A percentile compares a stretch with the other conserved stretches of the same genome.
These are phyloP conservation scores for Fraxinus angustifolia DNA, from an alignment of 305 asterid species.

Conservation along the genomic window DNA sequence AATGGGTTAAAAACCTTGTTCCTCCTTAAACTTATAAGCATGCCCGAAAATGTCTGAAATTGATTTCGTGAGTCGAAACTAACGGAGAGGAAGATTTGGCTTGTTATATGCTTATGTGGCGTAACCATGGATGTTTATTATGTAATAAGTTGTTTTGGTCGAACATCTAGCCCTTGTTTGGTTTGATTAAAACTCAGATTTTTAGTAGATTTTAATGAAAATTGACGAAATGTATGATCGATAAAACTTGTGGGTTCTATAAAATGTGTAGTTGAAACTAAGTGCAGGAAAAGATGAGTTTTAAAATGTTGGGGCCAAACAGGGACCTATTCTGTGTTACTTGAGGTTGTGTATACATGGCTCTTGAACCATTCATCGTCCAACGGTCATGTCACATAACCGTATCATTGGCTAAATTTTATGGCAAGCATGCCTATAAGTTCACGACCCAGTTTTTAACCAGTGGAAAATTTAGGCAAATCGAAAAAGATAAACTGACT, in stretches of 20 bases:
- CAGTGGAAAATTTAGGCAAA: background rate
- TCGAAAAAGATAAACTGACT: conserved; percentile 14
- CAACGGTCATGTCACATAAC: background rate
- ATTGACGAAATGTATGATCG: background rate
- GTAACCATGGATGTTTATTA: background rate
- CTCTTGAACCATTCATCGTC: background rate
- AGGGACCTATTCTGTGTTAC: background rate
- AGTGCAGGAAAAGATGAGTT: background rate
- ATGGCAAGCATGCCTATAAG: background rate
- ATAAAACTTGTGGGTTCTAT: background rate
- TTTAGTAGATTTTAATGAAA: too few relatives aligned
- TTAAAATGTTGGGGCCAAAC: background rate
- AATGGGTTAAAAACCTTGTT: background rate
- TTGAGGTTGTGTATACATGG: background rate
- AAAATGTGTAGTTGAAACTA: too few relatives aligned
- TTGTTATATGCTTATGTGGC: background rate
- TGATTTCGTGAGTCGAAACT: background rate
- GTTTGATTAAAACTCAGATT: too few relatives aligned
- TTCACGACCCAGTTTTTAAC: background rate
- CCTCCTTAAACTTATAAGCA: background rate
- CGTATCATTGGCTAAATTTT: background rate
- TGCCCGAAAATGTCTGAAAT: background rate
- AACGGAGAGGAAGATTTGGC: background rate
- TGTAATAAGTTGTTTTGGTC: too few relatives aligned
- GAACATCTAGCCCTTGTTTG: too few relatives aligned